Percentiles rank a stretch among this genome's conserved stretches.
phyloP scores from a whole-genome alignment of 495 filamentous ascomycete species.

The Aspergillus panamensis region DNA sequence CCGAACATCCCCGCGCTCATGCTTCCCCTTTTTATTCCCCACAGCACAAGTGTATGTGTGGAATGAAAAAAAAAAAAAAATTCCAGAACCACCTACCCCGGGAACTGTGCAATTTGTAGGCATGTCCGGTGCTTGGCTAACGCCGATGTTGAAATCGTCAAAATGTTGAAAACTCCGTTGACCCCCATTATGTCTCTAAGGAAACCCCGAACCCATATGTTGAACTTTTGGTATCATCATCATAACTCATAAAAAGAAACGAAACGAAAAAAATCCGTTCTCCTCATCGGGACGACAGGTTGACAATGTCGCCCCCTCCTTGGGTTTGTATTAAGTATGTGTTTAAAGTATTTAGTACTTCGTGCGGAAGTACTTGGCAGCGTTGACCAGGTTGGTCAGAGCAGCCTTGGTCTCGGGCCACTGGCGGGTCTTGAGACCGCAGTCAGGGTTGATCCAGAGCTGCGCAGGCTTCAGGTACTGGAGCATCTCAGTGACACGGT shows the following conservation, averaged over 20 bases:
- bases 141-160: slow-evolving; percentile 62
- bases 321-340: slow-evolving; percentile 19
- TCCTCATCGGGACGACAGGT: slow-evolving; percentile 40
- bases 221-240: slow-evolving; percentile 54
- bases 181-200: slow-evolving; percentile 46
- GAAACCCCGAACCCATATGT: slow-evolving; percentile 46
- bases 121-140: slow-evolving; percentile 34
- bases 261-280: slow-evolving; percentile 29
- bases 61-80: slow-evolving; percentile 20
- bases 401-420: slow-evolving; percentile 96
- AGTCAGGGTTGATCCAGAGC: slow-evolving; percentile 99
- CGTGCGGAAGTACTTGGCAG: slow-evolving; percentile 91
- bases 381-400: slow-evolving; percentile 87
- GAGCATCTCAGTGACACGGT: slow-evolving; percentile 95
- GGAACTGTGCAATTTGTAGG: slow-evolving; percentile 17
- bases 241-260: slow-evolving; percentile 41
- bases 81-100: slow-evolving; percentile 11
- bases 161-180: slow-evolving; percentile 50
- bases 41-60: slow-evolving; percentile 5
- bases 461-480: slow-evolving; percentile 88
- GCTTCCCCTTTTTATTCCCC: slow-evolving; percentile 9
- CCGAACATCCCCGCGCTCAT: slow-evolving; percentile 14
- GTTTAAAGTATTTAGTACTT: slow-evolving; percentile 62
- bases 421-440: slow-evolving; percentile 95
- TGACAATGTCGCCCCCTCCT: slow-evolving; percentile 39